Conservation (phyloP, 768 basidiomycete genomes). For the Phanerochaete sordida region DNA sequence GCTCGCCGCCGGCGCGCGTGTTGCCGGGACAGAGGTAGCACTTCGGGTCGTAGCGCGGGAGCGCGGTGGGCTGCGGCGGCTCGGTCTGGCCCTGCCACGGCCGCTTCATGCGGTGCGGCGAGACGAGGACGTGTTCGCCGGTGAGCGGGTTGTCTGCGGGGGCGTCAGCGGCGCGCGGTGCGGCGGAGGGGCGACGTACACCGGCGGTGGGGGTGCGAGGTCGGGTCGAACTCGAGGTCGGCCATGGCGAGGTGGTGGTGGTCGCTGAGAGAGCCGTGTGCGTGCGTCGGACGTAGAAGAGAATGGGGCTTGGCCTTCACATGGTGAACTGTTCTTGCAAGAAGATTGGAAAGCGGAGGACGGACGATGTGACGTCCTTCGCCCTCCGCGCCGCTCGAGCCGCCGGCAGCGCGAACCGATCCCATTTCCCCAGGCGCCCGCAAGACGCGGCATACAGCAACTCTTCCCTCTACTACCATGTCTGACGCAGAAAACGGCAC, state of each 20-base stretch:
- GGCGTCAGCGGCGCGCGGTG: not conserved
- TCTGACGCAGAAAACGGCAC: constrained; percentile 9
- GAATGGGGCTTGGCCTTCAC: not conserved
- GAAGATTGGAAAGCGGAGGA: not conserved
- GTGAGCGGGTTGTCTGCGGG: constrained; percentile 74
- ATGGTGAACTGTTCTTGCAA: not conserved
- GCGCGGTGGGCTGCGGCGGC: constrained; percentile 43
- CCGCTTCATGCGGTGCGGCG: constrained; percentile 85
- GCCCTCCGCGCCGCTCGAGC: not conserved
- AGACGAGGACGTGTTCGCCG: constrained; percentile 74
- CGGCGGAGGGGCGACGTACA: constrained; percentile 37
- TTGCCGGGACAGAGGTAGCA: constrained; percentile 94
- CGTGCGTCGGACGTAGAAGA: not conserved
- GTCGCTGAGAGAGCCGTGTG: not conserved
- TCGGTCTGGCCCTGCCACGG: constrained; percentile 92
- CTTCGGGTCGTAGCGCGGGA: constrained; percentile 62
- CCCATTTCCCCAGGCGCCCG: not conserved
- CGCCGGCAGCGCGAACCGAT: not conserved
- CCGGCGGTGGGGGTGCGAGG: constrained; percentile 66
- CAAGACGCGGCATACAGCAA: not conserved
- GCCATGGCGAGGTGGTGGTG: constrained; percentile 14
- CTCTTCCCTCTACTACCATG: not conserved
- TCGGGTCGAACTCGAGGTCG: constrained; percentile 49
- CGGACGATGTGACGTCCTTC: not conserved
- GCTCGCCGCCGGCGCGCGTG: constrained; percentile 61